phyloP scores from a whole-genome alignment of 805 yeast genomes.

The Zygosaccharomyces rouxii region DNA sequence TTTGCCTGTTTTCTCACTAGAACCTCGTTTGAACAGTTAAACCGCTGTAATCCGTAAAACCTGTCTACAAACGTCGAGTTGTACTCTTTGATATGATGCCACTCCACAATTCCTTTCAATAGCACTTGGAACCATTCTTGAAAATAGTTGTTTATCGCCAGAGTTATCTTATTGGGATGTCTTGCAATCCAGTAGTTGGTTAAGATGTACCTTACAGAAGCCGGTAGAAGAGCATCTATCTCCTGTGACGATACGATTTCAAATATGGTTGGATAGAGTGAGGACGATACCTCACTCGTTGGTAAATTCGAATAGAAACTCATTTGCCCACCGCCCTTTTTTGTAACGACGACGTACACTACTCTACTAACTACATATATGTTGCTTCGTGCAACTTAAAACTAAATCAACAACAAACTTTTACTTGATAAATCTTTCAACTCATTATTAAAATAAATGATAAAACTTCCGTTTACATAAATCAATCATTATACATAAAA shows the following conservation, averaged over 20 bases:
- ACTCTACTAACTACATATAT: too few relatives aligned
- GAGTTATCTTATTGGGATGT: conserved; percentile 65
- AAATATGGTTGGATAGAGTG: conserved; percentile 66
- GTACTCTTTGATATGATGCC: conserved; percentile 64
- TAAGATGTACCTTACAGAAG: conserved; percentile 73
- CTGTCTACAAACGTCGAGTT: conserved; percentile 86
- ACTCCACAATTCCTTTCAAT: conserved; percentile 63
- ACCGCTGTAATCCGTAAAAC: conserved; percentile 81
- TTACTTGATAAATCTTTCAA: background rate
- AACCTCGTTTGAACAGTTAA: conserved; percentile 28
- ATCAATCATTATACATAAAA: conserved; percentile 6
- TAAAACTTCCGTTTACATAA: conserved; percentile 4
- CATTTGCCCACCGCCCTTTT: conserved; percentile 14
- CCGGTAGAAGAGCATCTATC: conserved; percentile 70
- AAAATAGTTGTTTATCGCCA: conserved; percentile 65
- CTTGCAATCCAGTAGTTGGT: conserved; percentile 71
- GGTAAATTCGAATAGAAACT: conserved; percentile 34
- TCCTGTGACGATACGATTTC: conserved; percentile 82
- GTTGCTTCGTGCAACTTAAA: background rate
- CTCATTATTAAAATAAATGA: background rate
- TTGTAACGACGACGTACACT: too few relatives aligned
- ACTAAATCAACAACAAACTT: background rate
- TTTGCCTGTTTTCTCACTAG: conserved; percentile 12
- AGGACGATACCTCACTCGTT: conserved; percentile 11
- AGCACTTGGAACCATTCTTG: conserved; percentile 56